Conservation (phyloP, 306 rosid species). For the Phaseolus lunatus region DNA sequence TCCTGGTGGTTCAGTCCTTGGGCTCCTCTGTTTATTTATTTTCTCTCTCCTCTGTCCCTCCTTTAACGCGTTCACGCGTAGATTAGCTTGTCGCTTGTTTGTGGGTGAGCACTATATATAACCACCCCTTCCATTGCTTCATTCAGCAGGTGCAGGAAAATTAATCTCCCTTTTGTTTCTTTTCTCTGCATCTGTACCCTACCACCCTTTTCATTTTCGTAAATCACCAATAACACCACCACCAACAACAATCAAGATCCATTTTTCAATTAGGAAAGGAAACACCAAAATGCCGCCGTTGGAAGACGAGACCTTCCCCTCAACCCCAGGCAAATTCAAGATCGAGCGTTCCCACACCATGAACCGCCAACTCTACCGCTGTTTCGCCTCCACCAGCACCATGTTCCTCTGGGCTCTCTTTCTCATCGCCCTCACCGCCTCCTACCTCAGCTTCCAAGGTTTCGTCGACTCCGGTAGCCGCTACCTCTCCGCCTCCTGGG, state of each 20-base stretch:
- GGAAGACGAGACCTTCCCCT: conserved; percentile 75
- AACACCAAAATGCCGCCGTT: conserved; percentile 57
- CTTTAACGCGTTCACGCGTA: conserved; percentile 77
- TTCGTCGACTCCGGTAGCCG: conserved; percentile 76
- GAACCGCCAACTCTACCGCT: conserved; percentile 80
- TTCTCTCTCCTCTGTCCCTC: conserved; percentile 44
- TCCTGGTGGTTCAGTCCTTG: neutral
- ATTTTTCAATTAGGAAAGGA: neutral
- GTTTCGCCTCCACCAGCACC: conserved; percentile 87
- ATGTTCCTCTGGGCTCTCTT: conserved; percentile 91
- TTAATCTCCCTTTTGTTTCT: neutral
- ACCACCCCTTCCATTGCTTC: conserved; percentile 8
- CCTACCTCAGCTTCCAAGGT: conserved; percentile 79
- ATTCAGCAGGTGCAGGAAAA: conserved; percentile 57
- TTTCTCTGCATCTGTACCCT: conserved; percentile 55
- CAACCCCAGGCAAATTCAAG: conserved; percentile 92
- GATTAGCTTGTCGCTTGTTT: conserved; percentile 42
- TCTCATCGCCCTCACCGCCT: conserved; percentile 75
- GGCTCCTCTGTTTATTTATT: neutral
- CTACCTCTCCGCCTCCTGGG: conserved; percentile 83
- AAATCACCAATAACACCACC: neutral
- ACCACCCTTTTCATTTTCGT: neutral
- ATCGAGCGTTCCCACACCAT: conserved; percentile 66
- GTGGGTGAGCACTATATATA: conserved; percentile 60
- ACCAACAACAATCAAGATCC: conserved; percentile 2